Evolutionary conservation across 768 basidiomycete species (phyloP).

Genomic region (Pleurotus citrinopileatus): DNA sequence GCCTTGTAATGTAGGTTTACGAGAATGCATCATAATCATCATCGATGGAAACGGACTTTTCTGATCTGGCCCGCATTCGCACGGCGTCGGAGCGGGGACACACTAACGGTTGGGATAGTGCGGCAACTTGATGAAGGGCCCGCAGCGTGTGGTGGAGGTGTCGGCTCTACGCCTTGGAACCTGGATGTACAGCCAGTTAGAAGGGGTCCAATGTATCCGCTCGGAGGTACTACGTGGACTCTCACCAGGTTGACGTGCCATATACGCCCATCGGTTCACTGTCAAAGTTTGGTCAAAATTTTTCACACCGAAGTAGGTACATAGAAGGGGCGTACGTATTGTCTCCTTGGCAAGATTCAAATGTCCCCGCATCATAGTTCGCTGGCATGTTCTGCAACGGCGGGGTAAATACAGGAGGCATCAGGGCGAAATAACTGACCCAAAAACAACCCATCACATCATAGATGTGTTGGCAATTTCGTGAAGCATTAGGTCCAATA

Average conservation of each 20-base stretch:
- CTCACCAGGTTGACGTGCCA: constrained; percentile 61
- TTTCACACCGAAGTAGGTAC: background rate
- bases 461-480: constrained; percentile 75
- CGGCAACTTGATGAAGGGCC: constrained; percentile 10
- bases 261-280: constrained; percentile 69
- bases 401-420: background rate
- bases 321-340: constrained; percentile 35
- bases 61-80: background rate
- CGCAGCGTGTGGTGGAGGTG: constrained; percentile 2
- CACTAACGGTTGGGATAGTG: constrained; percentile 9
- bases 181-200: background rate
- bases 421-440: constrained; percentile 25
- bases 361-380: constrained; percentile 55
- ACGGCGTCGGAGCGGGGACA: constrained; percentile 1
- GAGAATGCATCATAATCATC: too few species aligned
- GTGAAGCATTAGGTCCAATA: constrained; percentile 50
- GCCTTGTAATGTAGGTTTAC: too few species aligned
- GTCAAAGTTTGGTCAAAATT: background rate
- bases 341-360: constrained; percentile 66
- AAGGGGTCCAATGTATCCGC: background rate
- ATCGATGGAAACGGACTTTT: too few species aligned
- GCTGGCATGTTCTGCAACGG: constrained; percentile 70
- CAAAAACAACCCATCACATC: constrained; percentile 64
- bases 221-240: background rate
- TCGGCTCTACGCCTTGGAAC: constrained; percentile 9